Conservation (phyloP, 768 basidiomycete species). For the Tylopilus sp. region DNA sequence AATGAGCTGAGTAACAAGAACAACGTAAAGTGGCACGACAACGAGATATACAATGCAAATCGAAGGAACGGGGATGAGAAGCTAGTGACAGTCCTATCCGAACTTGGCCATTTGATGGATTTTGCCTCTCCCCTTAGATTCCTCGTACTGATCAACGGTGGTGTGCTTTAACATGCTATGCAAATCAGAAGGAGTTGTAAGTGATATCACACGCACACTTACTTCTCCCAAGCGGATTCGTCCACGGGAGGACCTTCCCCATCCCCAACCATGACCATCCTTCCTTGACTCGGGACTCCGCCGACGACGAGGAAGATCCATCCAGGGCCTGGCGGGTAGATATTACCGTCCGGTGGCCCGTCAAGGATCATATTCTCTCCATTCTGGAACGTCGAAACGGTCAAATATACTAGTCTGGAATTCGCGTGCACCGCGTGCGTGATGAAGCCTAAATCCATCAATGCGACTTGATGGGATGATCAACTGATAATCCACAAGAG, state of each 20-base stretch:
- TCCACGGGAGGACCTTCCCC: conserved; percentile 61
- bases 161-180: conserved; percentile 49
- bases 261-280: conserved; percentile 65
- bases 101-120: conserved; percentile 11
- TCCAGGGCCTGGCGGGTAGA: conserved; percentile 82
- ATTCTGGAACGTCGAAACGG: conserved; percentile 40
- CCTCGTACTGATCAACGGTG: conserved; percentile 48
- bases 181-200: neutral
- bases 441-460: conserved; percentile 82
- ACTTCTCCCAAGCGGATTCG: conserved; percentile 56
- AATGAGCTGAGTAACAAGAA: conserved; percentile 5
- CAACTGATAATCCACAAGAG: neutral
- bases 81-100: conserved; percentile 1
- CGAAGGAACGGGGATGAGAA: neutral
- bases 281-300: conserved; percentile 62
- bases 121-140: conserved; percentile 31
- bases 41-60: neutral
- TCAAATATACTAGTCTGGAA: conserved; percentile 70
- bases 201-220: conserved; percentile 21
- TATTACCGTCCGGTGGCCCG: conserved; percentile 57
- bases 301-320: conserved; percentile 68
- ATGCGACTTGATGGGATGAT: conserved; percentile 44
- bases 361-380: conserved; percentile 49
- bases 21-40: conserved; percentile 1
- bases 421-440: conserved; percentile 78